A percentile compares a stretch with the other conserved stretches of the same genome.
These are phyloP conservation scores for Chalciporus sp. DNA, from an alignment of 1,284 basidiomycete genomes.

Conservation along the genomic window DNA sequence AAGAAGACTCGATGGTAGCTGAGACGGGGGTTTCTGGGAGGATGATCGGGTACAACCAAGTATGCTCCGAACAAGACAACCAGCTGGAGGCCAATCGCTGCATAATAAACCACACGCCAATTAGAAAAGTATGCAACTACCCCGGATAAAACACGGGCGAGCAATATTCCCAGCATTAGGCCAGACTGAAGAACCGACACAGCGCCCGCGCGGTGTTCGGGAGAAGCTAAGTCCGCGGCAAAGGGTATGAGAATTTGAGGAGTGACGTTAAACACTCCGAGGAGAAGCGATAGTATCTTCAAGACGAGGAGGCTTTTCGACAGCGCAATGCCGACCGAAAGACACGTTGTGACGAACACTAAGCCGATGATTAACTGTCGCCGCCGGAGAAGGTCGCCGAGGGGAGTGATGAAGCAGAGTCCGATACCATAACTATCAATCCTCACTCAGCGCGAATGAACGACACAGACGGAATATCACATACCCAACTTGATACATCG, in stretches of 20 bases:
- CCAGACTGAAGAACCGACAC: constrained; percentile 71
- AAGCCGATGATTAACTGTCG: constrained; percentile 54
- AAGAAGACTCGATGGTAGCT: constrained; percentile 64
- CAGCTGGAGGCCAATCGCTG: constrained; percentile 60
- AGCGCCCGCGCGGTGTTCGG: constrained; percentile 61
- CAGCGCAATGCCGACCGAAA: constrained; percentile 60
- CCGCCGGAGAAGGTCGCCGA: constrained; percentile 67
- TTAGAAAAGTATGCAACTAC: constrained; percentile 61
- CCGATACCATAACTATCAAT: constrained; percentile 54
- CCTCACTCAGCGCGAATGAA: background rate
- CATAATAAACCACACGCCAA: constrained; percentile 70
- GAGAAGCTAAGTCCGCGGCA: constrained; percentile 66
- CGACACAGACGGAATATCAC: background rate
- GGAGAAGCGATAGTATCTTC: constrained; percentile 57
- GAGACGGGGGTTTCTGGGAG: constrained; percentile 59
- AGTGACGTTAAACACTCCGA: constrained; percentile 57
- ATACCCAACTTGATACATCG: constrained; percentile 53
- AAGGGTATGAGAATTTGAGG: constrained; percentile 66
- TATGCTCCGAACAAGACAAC: constrained; percentile 56
- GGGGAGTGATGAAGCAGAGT: constrained; percentile 62
- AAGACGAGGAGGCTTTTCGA: constrained; percentile 53
- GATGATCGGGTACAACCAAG: constrained; percentile 68
- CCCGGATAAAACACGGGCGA: constrained; percentile 68
- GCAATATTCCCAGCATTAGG: constrained; percentile 67
- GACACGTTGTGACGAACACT: constrained; percentile 45